Base-by-base conservation (phyloP, 2,329 filamentous ascomycete species). In the Cytospora mali region DNA sequence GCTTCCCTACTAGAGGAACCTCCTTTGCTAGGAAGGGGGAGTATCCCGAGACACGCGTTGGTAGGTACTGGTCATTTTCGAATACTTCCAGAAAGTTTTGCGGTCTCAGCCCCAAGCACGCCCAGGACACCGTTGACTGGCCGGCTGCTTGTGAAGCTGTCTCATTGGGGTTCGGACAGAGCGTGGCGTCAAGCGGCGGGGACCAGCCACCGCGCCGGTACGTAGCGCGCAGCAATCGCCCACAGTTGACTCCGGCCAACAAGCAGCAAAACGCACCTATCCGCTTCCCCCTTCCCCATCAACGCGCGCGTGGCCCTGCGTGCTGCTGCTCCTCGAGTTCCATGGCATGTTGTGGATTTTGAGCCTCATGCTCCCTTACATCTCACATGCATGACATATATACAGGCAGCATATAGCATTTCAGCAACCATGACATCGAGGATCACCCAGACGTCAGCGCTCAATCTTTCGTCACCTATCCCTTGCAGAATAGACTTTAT, bases 351-450 rank as follows among this genome's bases (percentile, higher is more conserved):
- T 64, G 67, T 71, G 68, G 62, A 67, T 69, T 54, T 68, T 69
- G 68, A 73, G 71, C 70, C 70, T 73, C 71, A 73, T 66, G 65
- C 67, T 71, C 42, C n/a, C 42, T 23, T 68, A 68, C 67, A 67
- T 64, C 70, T 70, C 69, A 62, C 68, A 72, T 73, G 71, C 71
- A 73, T 68, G 66, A 66, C 69, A 71, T 70, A 66, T 58, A 58
- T 64, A 65, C 65, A 66, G 64, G 62, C 66, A 58, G 61, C 55
- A 55, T 31, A 55, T 54, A 35, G 31, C 28, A 23, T 31, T 28
- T 18, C 39, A 28, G 39, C 42, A 58, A 39, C 42, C 42, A 59
- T 53, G 49, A 31, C 58, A 60, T 31, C 25, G 51, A 60, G 54
- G 16, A 49, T 48, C 28, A 6, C 16, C 27, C 28, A 33, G 50